Base-by-base conservation (phyloP, 371 early-diverging fungal species). In the Nematocida minor region DNA sequence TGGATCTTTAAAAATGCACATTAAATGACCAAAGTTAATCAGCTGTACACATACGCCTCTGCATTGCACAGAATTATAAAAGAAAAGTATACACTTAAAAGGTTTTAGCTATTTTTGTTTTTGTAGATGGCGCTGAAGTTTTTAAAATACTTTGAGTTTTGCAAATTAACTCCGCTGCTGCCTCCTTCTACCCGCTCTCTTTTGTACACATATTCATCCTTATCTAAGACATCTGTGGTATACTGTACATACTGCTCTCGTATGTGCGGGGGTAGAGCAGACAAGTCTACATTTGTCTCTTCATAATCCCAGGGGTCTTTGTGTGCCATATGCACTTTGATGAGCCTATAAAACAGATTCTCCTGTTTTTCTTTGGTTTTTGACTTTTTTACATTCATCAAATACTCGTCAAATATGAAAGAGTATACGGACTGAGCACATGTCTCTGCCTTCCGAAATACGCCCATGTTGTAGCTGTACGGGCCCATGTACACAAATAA, bases 351-450 rank as follows among this genome's bases (percentile, higher is more conserved):
- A 38, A 63, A 74, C 18, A 74, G 77, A 32, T 9, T 25, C 27
- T 74, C 66, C 25, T 64, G 22, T 42, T 29, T 32, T 16, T 11
- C 31, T 29, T 51, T 74, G 2, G 44, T 60, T 0, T 74, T 32
- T 20, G 25, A n/a, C 36, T 22, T 38, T 32, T 18, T 32, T 16
- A 60, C 38, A 46, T 74, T 74, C n/a, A 22, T 6, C n/a, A 64
- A 42, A 48, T 62, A 62, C 48, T 74, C 77, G 16, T 74, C 46
- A 20, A 74, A 55, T 25, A 74, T 9, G 54, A 63, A 63, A 38
- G 14, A 6, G 16, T 36, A 31, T 7, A 25, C 38, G 16, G n/a
- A 0, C 0, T 4, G 36, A 2, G 22, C 38, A n/a, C n/a, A n/a
- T 14, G 6, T 20, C 18, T 36, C 25, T 16, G 54, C 46, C 4